Base-by-base conservation (phyloP, 768 basidiomycete genomes). In the Steccherinum ochraceum region DNA sequence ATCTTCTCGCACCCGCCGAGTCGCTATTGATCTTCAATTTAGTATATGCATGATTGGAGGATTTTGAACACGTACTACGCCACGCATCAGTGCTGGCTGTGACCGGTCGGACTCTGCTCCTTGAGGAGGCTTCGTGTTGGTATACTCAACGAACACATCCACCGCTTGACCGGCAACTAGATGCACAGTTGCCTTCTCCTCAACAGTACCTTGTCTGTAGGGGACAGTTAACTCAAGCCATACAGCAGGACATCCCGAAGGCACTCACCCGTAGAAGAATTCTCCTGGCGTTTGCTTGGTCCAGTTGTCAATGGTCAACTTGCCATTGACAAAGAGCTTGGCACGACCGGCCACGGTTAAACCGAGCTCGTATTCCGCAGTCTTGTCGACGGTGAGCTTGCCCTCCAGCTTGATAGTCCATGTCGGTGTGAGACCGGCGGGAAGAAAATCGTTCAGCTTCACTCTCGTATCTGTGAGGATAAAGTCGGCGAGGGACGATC, bases 231-330 rank as follows among this genome's bases (percentile, higher is more conserved):
- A 12, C 48, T 35, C 0, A 51, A 1, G 13, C 1, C 27, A 42
- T 51, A 26, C 50, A 35, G 19, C 40, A 27, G 23, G 40, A 25
- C 25, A 20, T 35, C 13, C 24, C 3, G 27, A 2, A 4, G 45
- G 19, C 18, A 62, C 73, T n/a, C 52, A 78, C 75, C 80, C 81
- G 55, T 84, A 84, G 66, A 83, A 85, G 67, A 84, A 81, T 54
- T 84, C 83, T 0, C 84, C 83, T 0, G 77, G 78, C 2, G 73
- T 72, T 64, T 86, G 84, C 56, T 78, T 77, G 7, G 79, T 83
- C 77, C 83, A 85, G 59, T 87, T 86, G 60, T 88, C 84, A 43
- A 88, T 79, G 16, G 75, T 69, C 48, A 84, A 61, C 56, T 78
- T 62, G 10, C 74, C 79, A 44, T 84, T 60, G 24, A 89, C 64